phyloP scores from a whole-genome alignment of 1,139 yeast species.

The Sugiyamaella paludigena region DNA sequence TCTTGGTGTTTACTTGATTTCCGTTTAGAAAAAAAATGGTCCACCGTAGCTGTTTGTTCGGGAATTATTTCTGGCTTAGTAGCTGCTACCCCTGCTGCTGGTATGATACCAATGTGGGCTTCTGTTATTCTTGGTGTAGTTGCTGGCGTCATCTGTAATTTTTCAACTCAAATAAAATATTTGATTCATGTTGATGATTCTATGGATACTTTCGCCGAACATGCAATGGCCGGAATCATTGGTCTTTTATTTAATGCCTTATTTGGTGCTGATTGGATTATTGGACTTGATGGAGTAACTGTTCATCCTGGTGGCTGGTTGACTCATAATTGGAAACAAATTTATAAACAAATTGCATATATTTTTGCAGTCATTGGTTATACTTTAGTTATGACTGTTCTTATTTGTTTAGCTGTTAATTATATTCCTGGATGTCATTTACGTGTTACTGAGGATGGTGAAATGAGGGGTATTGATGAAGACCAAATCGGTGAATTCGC shows the following conservation, averaged over 20 bases:
- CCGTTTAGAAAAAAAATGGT: slow-evolving; percentile 85
- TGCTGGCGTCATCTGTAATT: slow-evolving; percentile 84
- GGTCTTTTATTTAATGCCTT: slow-evolving; percentile 86
- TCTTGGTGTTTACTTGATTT: slow-evolving; percentile 91
- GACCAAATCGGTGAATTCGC: slow-evolving; percentile 99
- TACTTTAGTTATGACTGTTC: slow-evolving; percentile 71
- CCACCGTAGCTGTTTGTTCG: slow-evolving; percentile 92
- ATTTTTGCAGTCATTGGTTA: slow-evolving; percentile 73
- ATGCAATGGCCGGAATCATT: slow-evolving; percentile 92
- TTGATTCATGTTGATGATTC: slow-evolving; percentile 84
- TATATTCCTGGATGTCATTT: slow-evolving; percentile 79
- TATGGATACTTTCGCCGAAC: slow-evolving; percentile 94
- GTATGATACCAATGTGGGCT: slow-evolving; percentile 88
- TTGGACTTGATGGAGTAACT: slow-evolving; percentile 79
- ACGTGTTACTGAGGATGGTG: slow-evolving; percentile 81
- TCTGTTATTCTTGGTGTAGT: slow-evolving; percentile 79
- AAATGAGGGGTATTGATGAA: slow-evolving; percentile 88
- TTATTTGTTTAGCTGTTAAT: slow-evolving; percentile 71
- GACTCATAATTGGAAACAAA: slow-evolving; percentile 84
- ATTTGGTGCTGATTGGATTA: slow-evolving; percentile 82
- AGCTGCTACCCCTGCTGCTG: slow-evolving; percentile 95
- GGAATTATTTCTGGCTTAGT: slow-evolving; percentile 90
- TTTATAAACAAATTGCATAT: slow-evolving; percentile 86
- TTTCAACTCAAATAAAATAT: slow-evolving; percentile 83
- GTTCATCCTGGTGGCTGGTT: slow-evolving; percentile 91